Base-by-base conservation (phyloP, 2,329 filamentous ascomycete species). In the Ophiocordyceps australis region DNA sequence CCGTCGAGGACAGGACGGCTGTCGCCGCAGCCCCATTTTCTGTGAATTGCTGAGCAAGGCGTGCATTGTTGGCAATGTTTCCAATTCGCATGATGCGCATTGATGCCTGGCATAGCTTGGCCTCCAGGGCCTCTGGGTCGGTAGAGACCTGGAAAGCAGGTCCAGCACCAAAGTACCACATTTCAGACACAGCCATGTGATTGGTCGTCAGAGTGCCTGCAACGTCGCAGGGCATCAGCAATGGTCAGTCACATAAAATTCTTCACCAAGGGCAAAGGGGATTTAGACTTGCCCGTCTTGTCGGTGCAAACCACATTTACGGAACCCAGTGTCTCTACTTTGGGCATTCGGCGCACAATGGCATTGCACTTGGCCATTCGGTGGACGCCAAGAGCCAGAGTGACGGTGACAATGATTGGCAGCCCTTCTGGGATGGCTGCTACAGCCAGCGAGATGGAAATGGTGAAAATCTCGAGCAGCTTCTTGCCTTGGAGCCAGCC, bases 241-340 rank as follows among this genome's bases (percentile, higher is more conserved):
- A n/a, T n/a, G n/a, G n/a, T n/a, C n/a, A n/a, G n/a, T n/a, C n/a
- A n/a, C n/a, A n/a, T n/a, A n/a, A n/a, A n/a, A n/a, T n/a, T n/a
- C n/a, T n/a, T n/a, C n/a, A n/a, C n/a, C n/a, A n/a, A n/a, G n/a
- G n/a, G n/a, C n/a, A n/a, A n/a, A n/a, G n/a, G 14, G 22, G 16
- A 9, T 9, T 3, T 17, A 21, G 10, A 32, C 47, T 38, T 52
- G 71, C 71, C 82, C 22, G 89, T 98, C 56, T 98, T 98, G 59
- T 98, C 89, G 38, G 83, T 94, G 56, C 91, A 98, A 6, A 98
- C 82, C n/a, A 98, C 85, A 41, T 95, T 98, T 31, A 98, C 89
- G n/a, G 85, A 94, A 7, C 91, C 91, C 5, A 98, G 57, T 1
- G 89, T 98, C 49, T 98, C 89, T 7, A 98, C 91, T 49, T 89